Conservation (phyloP, 768 basidiomycete genomes). For the Suillus tomentosus region DNA sequence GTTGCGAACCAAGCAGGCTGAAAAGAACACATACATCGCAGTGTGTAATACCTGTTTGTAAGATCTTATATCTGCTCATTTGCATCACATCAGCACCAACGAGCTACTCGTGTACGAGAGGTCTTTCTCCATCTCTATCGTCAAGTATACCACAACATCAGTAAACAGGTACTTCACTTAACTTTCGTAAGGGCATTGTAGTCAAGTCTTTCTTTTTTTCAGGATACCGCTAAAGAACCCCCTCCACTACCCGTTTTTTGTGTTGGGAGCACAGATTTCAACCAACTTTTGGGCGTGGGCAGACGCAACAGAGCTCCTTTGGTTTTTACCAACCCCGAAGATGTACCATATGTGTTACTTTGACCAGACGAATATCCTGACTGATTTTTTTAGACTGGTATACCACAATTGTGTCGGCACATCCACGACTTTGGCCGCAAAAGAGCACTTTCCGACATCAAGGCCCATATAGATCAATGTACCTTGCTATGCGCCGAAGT, state of each 20-base stretch:
- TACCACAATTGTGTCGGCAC: not conserved
- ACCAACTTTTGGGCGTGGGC: not conserved
- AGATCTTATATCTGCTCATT: not conserved
- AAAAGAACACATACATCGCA: not conserved
- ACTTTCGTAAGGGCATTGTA: not conserved
- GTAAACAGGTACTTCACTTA: not conserved
- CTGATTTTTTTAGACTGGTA: not conserved
- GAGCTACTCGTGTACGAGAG: not conserved
- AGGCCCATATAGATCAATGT: no score
- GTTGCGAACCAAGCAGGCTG: not conserved
- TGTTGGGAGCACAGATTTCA: not conserved
- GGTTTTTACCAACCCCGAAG: not conserved
- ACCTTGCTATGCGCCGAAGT: no score
- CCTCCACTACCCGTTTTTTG: not conserved
- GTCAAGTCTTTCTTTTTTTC: not conserved
- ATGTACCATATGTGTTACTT: not conserved
- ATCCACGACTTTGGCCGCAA: not conserved
- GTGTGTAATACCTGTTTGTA: not conserved
- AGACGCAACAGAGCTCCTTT: not conserved
- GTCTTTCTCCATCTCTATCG: not conserved
- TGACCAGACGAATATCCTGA: no score
- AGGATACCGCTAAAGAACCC: not conserved
- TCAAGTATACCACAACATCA: not conserved
- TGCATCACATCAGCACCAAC: not conserved
- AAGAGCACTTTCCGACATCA: no score